These are phyloP conservation scores for Yamadazyma trypodendri DNA, from an alignment of 1,139 yeast species.

Conservation along the genomic window DNA sequence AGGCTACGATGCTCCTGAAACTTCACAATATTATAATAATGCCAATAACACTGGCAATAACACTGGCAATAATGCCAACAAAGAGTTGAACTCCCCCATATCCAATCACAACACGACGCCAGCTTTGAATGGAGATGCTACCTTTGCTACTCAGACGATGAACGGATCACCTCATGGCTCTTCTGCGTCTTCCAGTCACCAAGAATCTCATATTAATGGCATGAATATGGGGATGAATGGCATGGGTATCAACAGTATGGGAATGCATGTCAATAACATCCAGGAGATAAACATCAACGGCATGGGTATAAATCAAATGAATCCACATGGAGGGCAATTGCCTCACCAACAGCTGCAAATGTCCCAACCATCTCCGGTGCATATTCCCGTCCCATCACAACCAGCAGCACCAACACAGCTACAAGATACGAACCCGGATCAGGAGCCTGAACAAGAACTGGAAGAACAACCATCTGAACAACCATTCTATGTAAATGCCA, in stretches of 20 bases:
- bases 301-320: slow-evolving; percentile 2
- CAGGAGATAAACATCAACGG: slow-evolving; percentile 1
- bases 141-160: slow-evolving; percentile 1
- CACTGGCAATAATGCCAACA: neutral
- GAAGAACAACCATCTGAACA: slow-evolving; percentile 51
- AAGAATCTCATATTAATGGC: slow-evolving; percentile 4
- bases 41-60: neutral
- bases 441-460: slow-evolving; percentile 5
- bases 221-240: slow-evolving; percentile 6
- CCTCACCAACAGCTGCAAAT: no score
- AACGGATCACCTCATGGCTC: slow-evolving; percentile 11
- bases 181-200: slow-evolving; percentile 11
- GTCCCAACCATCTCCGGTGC: neutral
- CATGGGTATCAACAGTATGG: slow-evolving; percentile 8
- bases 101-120: neutral
- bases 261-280: slow-evolving; percentile 1
- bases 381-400: slow-evolving; percentile 5
- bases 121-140: neutral
- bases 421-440: slow-evolving; percentile 12
- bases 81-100: neutral
- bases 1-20: neutral
- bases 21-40: slow-evolving; percentile 1
- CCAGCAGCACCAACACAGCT: slow-evolving; percentile 9
- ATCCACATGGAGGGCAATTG: neutral
- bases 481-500: slow-evolving; percentile 96